Percentiles rank a stretch among this genome's conserved stretches.
Evolutionary conservation across 2,329 filamentous ascomycete species (phyloP).

Genomic region (Nannizzia gypsea): DNA sequence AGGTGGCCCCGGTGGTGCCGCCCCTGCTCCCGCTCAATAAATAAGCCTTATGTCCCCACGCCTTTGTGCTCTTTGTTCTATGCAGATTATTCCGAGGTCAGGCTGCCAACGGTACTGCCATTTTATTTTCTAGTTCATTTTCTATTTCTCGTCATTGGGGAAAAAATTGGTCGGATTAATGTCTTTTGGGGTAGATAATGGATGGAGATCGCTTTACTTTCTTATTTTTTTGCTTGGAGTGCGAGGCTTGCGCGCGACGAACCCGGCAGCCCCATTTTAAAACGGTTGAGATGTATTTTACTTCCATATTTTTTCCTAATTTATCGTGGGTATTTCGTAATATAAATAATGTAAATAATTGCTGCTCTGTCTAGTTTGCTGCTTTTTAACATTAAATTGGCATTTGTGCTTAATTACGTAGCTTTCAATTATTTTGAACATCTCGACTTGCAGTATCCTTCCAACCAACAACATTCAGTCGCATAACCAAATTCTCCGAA

Average conservation of each 20-base stretch:
- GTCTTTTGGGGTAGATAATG: constrained; percentile 4
- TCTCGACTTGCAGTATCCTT: not conserved
- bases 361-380: too few relatives aligned
- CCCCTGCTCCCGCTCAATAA: constrained; percentile 8
- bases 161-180: not conserved
- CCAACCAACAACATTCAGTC: not conserved
- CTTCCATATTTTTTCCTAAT: not conserved
- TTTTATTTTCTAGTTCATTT: not conserved
- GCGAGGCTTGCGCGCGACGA: not conserved
- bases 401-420: not conserved
- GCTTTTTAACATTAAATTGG: not conserved
- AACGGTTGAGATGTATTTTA: constrained; percentile 4
- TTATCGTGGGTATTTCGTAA: not conserved
- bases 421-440: not conserved
- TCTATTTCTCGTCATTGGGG: not conserved
- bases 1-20: constrained; percentile 5
- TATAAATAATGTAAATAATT: too few relatives aligned
- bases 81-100: not conserved
- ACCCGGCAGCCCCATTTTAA: not conserved
- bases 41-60: not conserved
- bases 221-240: not conserved
- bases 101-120: not conserved
- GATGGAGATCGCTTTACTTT: not conserved
- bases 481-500: not conserved
- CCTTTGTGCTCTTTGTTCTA: constrained; percentile 1